Conservation (phyloP, 2,329 filamentous ascomycete species). For the Xylariomycetidae sp. region DNA sequence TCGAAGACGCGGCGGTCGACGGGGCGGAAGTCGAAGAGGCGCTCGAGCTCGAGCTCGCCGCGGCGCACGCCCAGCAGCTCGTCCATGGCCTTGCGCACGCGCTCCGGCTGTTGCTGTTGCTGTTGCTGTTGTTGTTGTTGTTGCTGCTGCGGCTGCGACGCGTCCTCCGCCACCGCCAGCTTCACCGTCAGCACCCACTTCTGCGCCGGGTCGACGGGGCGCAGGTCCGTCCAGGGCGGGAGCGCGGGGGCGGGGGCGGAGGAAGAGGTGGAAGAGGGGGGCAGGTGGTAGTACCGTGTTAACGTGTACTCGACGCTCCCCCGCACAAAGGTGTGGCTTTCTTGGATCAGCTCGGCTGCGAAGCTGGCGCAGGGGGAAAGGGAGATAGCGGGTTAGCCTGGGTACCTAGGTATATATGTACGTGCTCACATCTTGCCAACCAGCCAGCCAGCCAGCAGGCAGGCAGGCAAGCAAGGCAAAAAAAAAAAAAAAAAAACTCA, state of each 20-base stretch:
- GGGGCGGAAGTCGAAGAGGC: conserved; percentile 76
- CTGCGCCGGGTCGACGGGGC: conserved; percentile 41
- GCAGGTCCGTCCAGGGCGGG: conserved; percentile 41
- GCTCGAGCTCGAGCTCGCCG: conserved; percentile 78
- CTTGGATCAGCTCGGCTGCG: conserved; percentile 47
- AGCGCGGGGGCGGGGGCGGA: conserved; percentile 27
- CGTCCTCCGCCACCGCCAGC: conserved; percentile 48
- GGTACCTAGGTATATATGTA: too few species aligned
- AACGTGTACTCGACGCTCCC: conserved; percentile 51
- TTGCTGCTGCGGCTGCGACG: too few species aligned
- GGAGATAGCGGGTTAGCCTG: not conserved
- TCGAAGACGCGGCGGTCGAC: conserved; percentile 47
- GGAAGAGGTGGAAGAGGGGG: conserved; percentile 10
- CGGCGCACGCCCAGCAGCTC: conserved; percentile 44
- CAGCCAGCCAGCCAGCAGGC: not conserved
- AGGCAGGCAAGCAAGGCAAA: not conserved
- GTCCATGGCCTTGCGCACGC: conserved; percentile 46
- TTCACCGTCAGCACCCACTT: conserved; percentile 53
- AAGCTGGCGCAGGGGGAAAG: too few species aligned
- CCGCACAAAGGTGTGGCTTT: conserved; percentile 46
- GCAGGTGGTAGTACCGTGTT: conserved; percentile 39
- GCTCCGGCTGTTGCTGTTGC: conserved; percentile 54
- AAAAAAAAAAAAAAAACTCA: conserved; percentile 23
- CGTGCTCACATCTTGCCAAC: too few species aligned
- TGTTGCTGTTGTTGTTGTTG: too few species aligned